Evolutionary conservation across 495 filamentous ascomycete genomes (phyloP).

Genomic region (Durotheca rogersii): DNA sequence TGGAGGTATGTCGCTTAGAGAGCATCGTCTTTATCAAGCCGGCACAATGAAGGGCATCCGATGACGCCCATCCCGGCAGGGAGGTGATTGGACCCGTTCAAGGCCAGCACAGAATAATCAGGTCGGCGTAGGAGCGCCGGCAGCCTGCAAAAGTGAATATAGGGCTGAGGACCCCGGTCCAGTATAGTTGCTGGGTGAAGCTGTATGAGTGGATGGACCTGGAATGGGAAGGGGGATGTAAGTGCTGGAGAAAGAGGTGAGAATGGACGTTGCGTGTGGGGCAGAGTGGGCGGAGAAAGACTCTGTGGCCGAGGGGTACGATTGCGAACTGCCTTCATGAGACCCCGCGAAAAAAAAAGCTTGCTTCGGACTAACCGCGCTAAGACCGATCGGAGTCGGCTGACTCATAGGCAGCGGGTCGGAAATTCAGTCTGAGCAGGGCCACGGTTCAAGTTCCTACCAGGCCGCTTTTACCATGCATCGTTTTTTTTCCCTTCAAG

Average conservation of each 20-base stretch:
- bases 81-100: constrained; percentile 2
- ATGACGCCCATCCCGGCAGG: constrained; percentile 11
- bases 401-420: constrained; percentile 9
- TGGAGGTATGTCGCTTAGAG: background rate
- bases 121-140: too few species aligned
- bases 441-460: constrained; percentile 8
- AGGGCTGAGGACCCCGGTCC: background rate
- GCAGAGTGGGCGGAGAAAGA: constrained; percentile 2
- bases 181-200: constrained; percentile 6
- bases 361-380: constrained; percentile 2
- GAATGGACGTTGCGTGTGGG: constrained; percentile 9
- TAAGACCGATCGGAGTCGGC: constrained; percentile 1
- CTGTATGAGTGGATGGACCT: constrained; percentile 10
- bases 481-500: background rate
- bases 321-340: background rate
- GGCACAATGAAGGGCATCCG: constrained; percentile 10
- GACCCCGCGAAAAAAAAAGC: constrained; percentile 8
- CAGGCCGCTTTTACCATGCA: too few species aligned
- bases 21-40: background rate
- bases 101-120: too few species aligned
- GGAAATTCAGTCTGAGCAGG: background rate
- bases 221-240: constrained; percentile 22
- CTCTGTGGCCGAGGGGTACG: constrained; percentile 13
- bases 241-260: constrained; percentile 15
- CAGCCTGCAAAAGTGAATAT: too few species aligned